Evolutionary conservation across 345 rosid species (phyloP), one percentile per base, ranked within the genome.

Genomic region (Hibiscus syriacus): DNA sequence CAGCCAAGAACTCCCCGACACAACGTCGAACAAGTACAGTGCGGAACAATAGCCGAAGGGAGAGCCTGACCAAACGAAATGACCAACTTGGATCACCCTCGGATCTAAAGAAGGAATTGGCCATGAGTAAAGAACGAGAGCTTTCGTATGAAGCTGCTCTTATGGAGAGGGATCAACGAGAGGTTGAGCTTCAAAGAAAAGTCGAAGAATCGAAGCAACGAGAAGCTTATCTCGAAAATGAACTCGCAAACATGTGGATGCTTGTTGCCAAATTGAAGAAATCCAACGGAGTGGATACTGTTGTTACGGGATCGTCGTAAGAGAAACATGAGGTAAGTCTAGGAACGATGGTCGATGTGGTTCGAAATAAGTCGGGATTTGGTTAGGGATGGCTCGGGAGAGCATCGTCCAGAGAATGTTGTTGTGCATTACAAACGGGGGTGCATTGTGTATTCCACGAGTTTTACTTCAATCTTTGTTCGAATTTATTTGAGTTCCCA

Each of bases 201-300:
- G 79, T 92, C 7, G 93, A 91, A 78, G 99, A 95, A 75, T 88
- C 99, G n/a, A 92, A 92, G 76, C 90, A 83, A 52, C 85, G 97
- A 79, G 99, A 95, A 84, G 87, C 98, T 4, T 91, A 95, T 73
- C 73, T 95, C 70, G 99, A 95, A 83, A 89, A 92, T 20, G 99
- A 95, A 79, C 98, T 95, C 5, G 99, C 99, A 29, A 95, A 84
- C 74, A 95, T 95, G 99, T 95, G 99, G 99, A 96, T 91, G 68
- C 92, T 89, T 25, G 99, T 95, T 36, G 92, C 99, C 1, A 92
- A 88, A 75, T 56, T 95, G 81, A 95, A 89, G 72, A 90, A 80
- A 68, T 83, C 92, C 20, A 85, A 77, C 38, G 97, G 83, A 43
- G 71, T 60, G 22, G 93, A 83, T 68, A 50, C 76, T 1, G 86